Evolutionary conservation across 257 asterid genomes (phyloP), one percentile per base, ranked within the genome.

Genomic region (Forsythia suspensa): DNA sequence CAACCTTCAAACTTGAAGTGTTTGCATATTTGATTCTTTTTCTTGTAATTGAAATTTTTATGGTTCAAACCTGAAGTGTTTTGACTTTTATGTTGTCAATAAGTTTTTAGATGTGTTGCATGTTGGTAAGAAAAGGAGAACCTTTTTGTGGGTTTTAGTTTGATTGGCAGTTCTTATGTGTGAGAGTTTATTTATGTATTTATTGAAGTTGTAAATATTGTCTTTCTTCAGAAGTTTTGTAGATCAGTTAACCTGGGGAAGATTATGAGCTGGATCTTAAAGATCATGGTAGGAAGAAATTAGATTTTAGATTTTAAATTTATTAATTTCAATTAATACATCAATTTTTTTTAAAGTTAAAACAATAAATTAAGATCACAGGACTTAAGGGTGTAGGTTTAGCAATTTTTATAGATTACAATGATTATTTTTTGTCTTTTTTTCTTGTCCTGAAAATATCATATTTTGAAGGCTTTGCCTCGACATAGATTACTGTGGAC

Each of bases 401-500:
- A 46, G n/a, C 13, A 4, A 13, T 18, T 46, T 46, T 46, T 12
- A 46, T 6, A 46, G 18, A 46, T 12, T 12, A 13, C 55, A 46
- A 46, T 46, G 34, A 29, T 29, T 29, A 1, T 29, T 29, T 29
- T 29, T 1, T 29, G 1, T 29, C 34, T 29, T 29, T 29, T 29
- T 29, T 29, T 29, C 34, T 29, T 29, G 34, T 29, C 34, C 1
- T 0, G 34, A 29, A 29, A 29, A 29, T 0, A 29, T 29, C 34
- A 29, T 29, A 29, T 29, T 29, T 29, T 29, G 34, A 29, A 29
- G 34, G 34, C 34, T 29, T 29, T 29, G 34, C 34, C 34, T 29
- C 1, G 1, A 1, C 1, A n/a, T n/a, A n/a, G n/a, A n/a, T 29
- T 29, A 1, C 0, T 1, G 1, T 29, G 1, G 0, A 29, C 1